Percentiles rank a stretch among this genome's conserved stretches.
These are phyloP conservation scores for Yamadazyma pseudoaaseri DNA, from an alignment of 1,139 yeast species.

Conservation along the genomic window DNA sequence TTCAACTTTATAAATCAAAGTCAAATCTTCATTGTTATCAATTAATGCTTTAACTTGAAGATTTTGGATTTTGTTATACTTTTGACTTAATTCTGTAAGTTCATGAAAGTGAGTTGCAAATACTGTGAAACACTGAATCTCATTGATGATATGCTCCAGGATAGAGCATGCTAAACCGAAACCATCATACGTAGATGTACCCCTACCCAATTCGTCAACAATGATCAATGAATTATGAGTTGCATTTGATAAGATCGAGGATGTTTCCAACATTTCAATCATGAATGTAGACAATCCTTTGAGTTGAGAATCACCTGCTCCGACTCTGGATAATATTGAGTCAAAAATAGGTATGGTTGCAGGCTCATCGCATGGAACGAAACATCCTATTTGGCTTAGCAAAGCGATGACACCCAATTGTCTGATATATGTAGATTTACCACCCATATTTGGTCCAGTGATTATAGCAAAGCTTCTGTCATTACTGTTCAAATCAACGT, in stretches of 20 bases:
- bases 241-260: conserved; percentile 86
- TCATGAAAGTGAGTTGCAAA: conserved; percentile 99
- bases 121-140: conserved; percentile 73
- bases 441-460: conserved; percentile 99
- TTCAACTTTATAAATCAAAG: conserved; percentile 85
- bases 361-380: conserved; percentile 57
- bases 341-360: conserved; percentile 72
- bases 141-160: conserved; percentile 74
- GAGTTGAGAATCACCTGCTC: conserved; percentile 96
- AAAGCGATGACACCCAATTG: conserved; percentile 88
- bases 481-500: conserved; percentile 50
- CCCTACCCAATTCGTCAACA: conserved; percentile 94
- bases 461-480: conserved; percentile 71
- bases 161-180: conserved; percentile 98
- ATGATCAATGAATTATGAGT: conserved; percentile 81
- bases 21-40: conserved; percentile 68
- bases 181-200: conserved; percentile 96
- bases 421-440: conserved; percentile 91
- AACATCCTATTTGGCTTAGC: conserved; percentile 92
- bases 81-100: conserved; percentile 72
- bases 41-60: conserved; percentile 94
- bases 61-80: conserved; percentile 63
- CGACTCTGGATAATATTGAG: conserved; percentile 93
- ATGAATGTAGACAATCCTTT: conserved; percentile 96
- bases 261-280: conserved; percentile 98